phyloP scores from a whole-genome alignment of 495 filamentous ascomycete species.

The Penicillium coprophilum region DNA sequence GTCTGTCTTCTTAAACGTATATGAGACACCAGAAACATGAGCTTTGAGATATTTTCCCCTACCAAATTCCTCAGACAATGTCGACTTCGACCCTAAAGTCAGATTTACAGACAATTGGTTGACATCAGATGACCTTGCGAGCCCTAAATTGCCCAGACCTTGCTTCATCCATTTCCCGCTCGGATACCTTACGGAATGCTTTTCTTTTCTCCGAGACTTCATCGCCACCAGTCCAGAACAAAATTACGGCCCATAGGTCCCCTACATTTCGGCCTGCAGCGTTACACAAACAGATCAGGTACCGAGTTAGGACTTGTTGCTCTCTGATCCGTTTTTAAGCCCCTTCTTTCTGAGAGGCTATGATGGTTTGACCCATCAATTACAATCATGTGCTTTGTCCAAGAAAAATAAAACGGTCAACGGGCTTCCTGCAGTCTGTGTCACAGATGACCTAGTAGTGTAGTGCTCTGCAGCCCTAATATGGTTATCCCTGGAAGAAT shows the following conservation, averaged over 20 bases:
- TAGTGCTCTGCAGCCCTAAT: constrained; percentile 12
- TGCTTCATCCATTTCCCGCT: not conserved
- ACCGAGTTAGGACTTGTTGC: constrained; percentile 18
- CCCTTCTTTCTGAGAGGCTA: not conserved
- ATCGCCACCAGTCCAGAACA: constrained; percentile 14
- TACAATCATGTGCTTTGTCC: constrained; percentile 10
- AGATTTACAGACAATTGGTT: not conserved
- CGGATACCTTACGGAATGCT: not conserved
- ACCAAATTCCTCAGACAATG: constrained; percentile 1
- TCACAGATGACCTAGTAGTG: not conserved
- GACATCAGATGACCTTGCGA: constrained; percentile 13
- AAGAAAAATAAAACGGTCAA: constrained; percentile 13
- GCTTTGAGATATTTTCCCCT: not conserved
- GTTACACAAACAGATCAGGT: constrained; percentile 31
- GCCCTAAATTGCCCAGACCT: constrained; percentile 4
- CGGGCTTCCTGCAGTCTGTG: constrained; percentile 10
- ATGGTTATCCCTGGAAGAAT: constrained; percentile 5
- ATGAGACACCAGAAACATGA: constrained; percentile 1
- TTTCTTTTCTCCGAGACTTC: constrained; percentile 17
- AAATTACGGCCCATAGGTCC: constrained; percentile 15
- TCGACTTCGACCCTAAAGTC: not conserved
- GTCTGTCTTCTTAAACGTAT: constrained; percentile 14
- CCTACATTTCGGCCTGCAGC: constrained; percentile 13
- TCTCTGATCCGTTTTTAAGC: not conserved
- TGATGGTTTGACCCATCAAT: not conserved